These are phyloP conservation scores for Lactifluus volemus DNA, from an alignment of 768 basidiomycete genomes.

Conservation along the genomic window DNA sequence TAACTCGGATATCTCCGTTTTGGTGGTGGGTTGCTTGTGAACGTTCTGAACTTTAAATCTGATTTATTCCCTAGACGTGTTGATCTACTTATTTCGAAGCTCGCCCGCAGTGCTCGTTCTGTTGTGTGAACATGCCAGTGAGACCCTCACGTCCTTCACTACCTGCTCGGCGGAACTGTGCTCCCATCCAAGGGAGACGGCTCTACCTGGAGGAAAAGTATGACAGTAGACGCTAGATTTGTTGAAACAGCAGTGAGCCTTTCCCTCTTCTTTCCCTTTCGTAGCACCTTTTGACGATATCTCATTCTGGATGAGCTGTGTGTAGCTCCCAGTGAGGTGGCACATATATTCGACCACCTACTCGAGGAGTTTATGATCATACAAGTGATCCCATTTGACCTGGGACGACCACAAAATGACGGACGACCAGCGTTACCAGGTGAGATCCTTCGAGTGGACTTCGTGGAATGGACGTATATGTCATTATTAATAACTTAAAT, in stretches of 20 bases:
- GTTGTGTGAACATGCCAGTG: slow-evolving; percentile 52
- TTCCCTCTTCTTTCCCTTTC: background rate
- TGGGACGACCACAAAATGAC: background rate
- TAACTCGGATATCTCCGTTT: too few relatives aligned
- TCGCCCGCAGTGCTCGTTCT: slow-evolving; percentile 72
- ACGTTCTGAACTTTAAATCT: background rate
- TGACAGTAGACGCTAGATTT: slow-evolving; percentile 58
- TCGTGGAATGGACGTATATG: too few relatives aligned
- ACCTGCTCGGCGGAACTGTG: slow-evolving; percentile 72
- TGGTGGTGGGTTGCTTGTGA: too few relatives aligned
- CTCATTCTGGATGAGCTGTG: slow-evolving; percentile 42
- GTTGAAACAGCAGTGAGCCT: slow-evolving; percentile 65
- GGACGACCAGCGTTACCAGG: too few relatives aligned
- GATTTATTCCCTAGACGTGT: background rate
- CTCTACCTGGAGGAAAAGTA: slow-evolving; percentile 73
- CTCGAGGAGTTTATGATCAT: slow-evolving; percentile 36
- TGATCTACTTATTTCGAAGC: slow-evolving; percentile 32
- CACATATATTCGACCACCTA: slow-evolving; percentile 76
- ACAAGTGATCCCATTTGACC: background rate
- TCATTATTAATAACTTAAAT: too few relatives aligned
- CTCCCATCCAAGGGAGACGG: slow-evolving; percentile 74
- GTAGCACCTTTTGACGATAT: slow-evolving; percentile 57
- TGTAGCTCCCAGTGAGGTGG: slow-evolving; percentile 62
- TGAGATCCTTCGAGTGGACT: too few relatives aligned
- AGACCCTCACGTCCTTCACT: slow-evolving; percentile 70